Evolutionary conservation across 2,329 filamentous ascomycete species (phyloP), one percentile per base, ranked within the genome.

Genomic region (Cadophora sp.): DNA sequence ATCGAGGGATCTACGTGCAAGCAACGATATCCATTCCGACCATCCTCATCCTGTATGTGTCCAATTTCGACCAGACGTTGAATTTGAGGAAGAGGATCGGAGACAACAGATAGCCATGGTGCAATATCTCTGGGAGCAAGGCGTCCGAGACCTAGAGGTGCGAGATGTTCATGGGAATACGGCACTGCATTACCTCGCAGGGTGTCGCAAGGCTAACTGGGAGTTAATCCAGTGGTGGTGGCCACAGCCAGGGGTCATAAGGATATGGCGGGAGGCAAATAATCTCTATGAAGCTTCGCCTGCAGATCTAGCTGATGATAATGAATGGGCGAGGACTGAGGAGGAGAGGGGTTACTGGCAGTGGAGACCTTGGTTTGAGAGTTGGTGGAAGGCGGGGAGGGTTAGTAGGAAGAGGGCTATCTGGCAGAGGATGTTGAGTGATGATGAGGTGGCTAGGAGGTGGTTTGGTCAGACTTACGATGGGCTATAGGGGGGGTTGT

Each of bases 151-250:
- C 27, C 11, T 72, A 9, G 22, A 43, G 6, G 41, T 50, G 20
- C 50, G 16, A 48, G 71, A 72, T 51, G 36, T 70, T 4, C 69
- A 72, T 61, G 71, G 71, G 6, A 72, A 72, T 22, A 72, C 71
- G 8, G 66, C 69, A 2, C 33, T 72, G 14, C 71, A 72, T 67
- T 71, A 72, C 55, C 33, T 72, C 14, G 69, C 61, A n/a, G 65
- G 67, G 7, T 68, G 47, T 39, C 50, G 67, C 30, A 30, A 47
- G 18, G 16, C 67, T 18, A 72, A 72, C 24, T 14, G 63, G n/a
- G 58, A 53, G 5, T 55, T 72, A 16, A 50, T 72, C 8, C 20
- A 59, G 41, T 69, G 67, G 66, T 64, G 33, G 55, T 33, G 64
- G 16, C 22, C 66, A 36, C 24, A 66, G 6, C 36, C 48, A n/a